Conservation (phyloP, 1,284 basidiomycete species). For the Laetiporus sulphureus region DNA sequence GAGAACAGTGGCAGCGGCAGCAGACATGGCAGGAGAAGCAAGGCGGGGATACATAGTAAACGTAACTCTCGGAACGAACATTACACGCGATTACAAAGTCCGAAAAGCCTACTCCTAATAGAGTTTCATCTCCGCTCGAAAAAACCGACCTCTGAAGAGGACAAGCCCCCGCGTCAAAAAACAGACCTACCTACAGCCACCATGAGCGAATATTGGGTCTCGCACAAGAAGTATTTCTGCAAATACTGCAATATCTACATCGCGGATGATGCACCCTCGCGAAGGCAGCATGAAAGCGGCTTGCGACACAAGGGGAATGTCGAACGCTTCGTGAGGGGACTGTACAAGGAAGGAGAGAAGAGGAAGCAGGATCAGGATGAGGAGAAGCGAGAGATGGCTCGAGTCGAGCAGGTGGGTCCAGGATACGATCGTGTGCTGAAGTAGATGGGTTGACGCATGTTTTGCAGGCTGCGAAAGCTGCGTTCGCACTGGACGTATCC, state of each 20-base stretch:
- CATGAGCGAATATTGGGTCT: constrained; percentile 86
- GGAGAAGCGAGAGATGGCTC: constrained; percentile 80
- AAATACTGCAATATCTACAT: constrained; percentile 91
- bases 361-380: constrained; percentile 82
- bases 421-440: not conserved
- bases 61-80: too few species aligned
- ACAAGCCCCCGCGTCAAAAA: too few species aligned
- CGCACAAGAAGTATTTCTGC: constrained; percentile 79
- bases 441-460: not conserved
- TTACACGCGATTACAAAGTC: too few species aligned
- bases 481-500: constrained; percentile 67
- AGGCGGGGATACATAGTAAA: too few species aligned
- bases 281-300: constrained; percentile 90
- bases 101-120: too few species aligned
- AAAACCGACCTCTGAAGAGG: too few species aligned
- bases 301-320: constrained; percentile 92
- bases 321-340: constrained; percentile 83
- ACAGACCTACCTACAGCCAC: constrained; percentile 8
- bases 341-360: constrained; percentile 92
- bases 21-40: too few species aligned
- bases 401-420: constrained; percentile 71
- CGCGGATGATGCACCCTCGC: constrained; percentile 89
- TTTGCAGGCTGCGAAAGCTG: constrained; percentile 74
- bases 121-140: too few species aligned
- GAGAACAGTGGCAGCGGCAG: too few species aligned